These are phyloP conservation scores for Aureobasidium sp. DNA, from an alignment of 2,329 filamentous ascomycete species.

Conservation along the genomic window DNA sequence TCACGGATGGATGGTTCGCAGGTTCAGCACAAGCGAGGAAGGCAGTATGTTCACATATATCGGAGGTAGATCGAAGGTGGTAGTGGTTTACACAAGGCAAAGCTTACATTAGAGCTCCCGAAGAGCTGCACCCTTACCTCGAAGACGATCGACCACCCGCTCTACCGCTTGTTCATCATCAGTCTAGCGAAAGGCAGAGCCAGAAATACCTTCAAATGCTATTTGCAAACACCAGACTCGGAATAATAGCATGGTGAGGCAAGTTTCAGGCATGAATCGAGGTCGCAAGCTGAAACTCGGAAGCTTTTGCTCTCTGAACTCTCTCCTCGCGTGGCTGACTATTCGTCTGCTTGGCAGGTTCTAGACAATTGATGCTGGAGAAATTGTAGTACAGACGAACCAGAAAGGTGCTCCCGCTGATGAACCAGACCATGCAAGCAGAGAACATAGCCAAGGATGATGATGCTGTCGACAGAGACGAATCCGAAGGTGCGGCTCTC, in stretches of 20 bases:
- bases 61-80: background rate
- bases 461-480: background rate
- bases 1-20: background rate
- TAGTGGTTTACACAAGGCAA: background rate
- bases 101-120: background rate
- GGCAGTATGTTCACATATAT: background rate
- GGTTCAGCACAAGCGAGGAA: background rate
- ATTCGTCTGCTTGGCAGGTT: background rate
- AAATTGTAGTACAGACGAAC: background rate
- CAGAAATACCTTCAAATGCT: background rate
- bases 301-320: background rate
- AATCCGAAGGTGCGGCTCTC: conserved; percentile 6
- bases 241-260: background rate
- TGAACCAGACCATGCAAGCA: background rate
- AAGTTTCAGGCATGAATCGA: background rate
- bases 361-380: background rate
- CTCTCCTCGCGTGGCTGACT: background rate
- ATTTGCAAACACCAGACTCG: background rate
- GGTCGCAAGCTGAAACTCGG: background rate
- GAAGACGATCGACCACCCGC: no score
- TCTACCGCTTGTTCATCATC: background rate
- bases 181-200: background rate
- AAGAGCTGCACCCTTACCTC: background rate
- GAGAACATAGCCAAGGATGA: background rate
- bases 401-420: background rate